phyloP scores from a whole-genome alignment of 2,329 filamentous ascomycete genomes.

The Epichloe glyceriae region DNA sequence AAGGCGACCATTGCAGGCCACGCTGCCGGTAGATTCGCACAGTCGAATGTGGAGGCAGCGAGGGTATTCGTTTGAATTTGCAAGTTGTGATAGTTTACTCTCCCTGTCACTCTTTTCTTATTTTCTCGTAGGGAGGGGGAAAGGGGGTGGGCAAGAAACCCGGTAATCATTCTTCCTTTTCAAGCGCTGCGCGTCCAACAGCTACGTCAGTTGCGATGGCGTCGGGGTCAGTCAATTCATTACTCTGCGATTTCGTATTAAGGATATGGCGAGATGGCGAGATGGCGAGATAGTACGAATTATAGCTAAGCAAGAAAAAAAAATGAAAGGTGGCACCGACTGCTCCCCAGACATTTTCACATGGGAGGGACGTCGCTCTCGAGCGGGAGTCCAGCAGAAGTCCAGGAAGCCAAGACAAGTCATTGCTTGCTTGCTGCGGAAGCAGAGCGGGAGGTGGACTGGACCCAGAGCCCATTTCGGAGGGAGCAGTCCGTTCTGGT shows the following conservation, averaged over 20 bases:
- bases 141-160: too few species aligned
- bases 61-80: neutral
- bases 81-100: neutral
- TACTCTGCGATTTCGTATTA: too few species aligned
- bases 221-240: neutral
- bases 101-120: too few species aligned
- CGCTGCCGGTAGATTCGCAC: neutral
- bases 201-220: neutral
- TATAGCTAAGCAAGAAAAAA: too few species aligned
- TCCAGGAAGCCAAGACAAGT: neutral
- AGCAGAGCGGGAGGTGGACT: neutral
- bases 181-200: too few species aligned
- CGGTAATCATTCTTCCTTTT: too few species aligned
- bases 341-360: neutral
- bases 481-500: too few species aligned
- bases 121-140: too few species aligned
- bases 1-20: neutral
- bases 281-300: too few species aligned
- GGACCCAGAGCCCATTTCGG: neutral
- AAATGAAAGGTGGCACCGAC: neutral
- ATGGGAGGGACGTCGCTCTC: neutral
- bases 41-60: neutral
- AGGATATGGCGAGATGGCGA: too few species aligned
- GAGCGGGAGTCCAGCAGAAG: neutral
- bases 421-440: neutral